phyloP scores from a whole-genome alignment of 2,329 filamentous ascomycete genomes.

The Fusarium torulosum region DNA sequence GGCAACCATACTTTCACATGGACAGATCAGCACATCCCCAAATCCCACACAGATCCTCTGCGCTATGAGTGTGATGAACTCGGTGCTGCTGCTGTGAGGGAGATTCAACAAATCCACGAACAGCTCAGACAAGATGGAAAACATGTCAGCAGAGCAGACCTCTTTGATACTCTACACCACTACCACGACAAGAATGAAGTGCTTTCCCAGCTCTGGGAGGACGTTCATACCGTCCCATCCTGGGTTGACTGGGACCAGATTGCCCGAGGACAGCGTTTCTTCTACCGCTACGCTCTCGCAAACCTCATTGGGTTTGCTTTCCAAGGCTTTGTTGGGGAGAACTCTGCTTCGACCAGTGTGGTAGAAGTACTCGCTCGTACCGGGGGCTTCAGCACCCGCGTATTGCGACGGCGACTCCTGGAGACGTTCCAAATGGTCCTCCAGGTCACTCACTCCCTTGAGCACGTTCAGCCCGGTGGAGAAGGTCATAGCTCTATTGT shows the following conservation, averaged over 20 bases:
- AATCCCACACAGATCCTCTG: conserved; percentile 25
- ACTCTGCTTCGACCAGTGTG: conserved; percentile 65
- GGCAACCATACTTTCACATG: conserved; percentile 21
- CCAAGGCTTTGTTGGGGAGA: conserved; percentile 55
- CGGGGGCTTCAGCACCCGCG: conserved; percentile 72
- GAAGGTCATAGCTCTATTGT: conserved; percentile 71
- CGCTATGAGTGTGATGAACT: conserved; percentile 22
- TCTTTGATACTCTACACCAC: conserved; percentile 18
- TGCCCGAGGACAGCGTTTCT: conserved; percentile 68
- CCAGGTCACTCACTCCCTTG: conserved; percentile 70
- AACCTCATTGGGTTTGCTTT: conserved; percentile 65
- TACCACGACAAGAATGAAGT: conserved; percentile 1
- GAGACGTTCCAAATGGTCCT: conserved; percentile 58
- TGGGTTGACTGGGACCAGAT: conserved; percentile 79
- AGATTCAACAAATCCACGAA: conserved; percentile 10
- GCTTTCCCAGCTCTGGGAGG: conserved; percentile 38
- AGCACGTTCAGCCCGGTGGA: conserved; percentile 71
- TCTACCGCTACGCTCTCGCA: conserved; percentile 75
- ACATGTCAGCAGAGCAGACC: conserved; percentile 8
- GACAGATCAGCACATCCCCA: conserved; percentile 22
- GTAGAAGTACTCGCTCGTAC: conserved; percentile 75
- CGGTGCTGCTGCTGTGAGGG: conserved; percentile 14
- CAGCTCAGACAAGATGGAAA: conserved; percentile 4
- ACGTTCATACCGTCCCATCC: conserved; percentile 69
- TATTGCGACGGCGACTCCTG: conserved; percentile 69